Percentiles rank a stretch among this genome's conserved stretches.
These are phyloP conservation scores for Rhododendron ferrugineum DNA, from an alignment of 148 eudicot species.

Conservation along the genomic window DNA sequence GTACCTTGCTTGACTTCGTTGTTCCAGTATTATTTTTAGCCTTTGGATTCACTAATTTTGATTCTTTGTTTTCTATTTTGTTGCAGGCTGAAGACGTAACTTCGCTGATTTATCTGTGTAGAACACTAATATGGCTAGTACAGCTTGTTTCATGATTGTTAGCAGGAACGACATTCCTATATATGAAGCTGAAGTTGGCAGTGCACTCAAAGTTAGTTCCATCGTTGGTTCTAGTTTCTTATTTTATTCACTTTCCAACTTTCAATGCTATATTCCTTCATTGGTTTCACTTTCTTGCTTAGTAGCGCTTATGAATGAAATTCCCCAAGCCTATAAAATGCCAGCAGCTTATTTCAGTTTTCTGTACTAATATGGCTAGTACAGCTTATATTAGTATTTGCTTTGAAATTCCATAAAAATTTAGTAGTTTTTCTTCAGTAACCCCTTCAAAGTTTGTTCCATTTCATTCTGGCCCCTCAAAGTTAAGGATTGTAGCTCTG, in stretches of 20 bases:
- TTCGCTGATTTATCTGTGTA: background rate
- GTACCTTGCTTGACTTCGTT: background rate
- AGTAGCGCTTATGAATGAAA: background rate
- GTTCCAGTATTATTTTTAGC: background rate
- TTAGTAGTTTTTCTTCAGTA: background rate
- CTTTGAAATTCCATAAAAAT: background rate
- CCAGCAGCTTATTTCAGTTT: background rate
- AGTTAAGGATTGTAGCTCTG: background rate
- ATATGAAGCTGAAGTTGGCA: constrained; percentile 92
- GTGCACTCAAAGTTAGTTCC: constrained; percentile 59
- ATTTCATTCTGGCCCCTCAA: background rate
- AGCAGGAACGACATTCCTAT: constrained; percentile 93
- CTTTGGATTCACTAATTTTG: background rate
- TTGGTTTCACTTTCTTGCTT: background rate
- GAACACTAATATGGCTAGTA: constrained; percentile 49
- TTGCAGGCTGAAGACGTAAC: constrained; percentile 1
- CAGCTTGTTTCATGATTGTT: constrained; percentile 95
- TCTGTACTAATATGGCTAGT: no score
- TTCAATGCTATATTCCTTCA: background rate
- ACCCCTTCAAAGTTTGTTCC: background rate
- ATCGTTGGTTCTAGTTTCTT: background rate
- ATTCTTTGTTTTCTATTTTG: background rate
- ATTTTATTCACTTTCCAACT: background rate
- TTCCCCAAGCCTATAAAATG: background rate
- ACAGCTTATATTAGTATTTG: background rate